phyloP scores from a whole-genome alignment of 768 basidiomycete species.

The Chalciporus pseudorubinellus region DNA sequence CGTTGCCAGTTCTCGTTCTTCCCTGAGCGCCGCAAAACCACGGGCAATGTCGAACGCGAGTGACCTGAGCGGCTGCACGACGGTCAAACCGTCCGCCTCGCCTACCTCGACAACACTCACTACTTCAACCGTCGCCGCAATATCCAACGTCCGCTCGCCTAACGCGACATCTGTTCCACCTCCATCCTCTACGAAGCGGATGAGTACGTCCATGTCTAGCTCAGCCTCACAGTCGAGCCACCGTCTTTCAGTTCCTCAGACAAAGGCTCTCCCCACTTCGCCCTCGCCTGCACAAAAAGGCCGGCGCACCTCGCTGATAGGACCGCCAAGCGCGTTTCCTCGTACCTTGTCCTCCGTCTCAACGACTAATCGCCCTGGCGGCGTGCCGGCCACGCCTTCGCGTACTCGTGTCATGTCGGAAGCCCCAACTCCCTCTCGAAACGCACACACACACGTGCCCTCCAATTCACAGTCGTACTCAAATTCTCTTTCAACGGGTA shows the following conservation, averaged over 20 bases:
- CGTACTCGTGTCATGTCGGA: conserved; percentile 46
- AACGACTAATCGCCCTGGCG: conserved; percentile 12
- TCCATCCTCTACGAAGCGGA: conserved; percentile 35
- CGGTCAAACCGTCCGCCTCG: conserved; percentile 38
- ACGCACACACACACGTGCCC: conserved; percentile 20
- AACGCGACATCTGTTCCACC: conserved; percentile 50
- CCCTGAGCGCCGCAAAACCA: conserved; percentile 47
- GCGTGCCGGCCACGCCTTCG: conserved; percentile 36
- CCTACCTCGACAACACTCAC: conserved; percentile 25
- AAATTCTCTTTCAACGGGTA: conserved; percentile 26
- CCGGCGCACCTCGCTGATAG: conserved; percentile 28
- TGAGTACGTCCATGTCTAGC: conserved; percentile 39
- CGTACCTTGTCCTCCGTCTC: conserved; percentile 18
- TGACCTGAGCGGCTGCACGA: conserved; percentile 47
- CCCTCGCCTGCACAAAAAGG: conserved; percentile 27
- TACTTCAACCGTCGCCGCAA: conserved; percentile 25
- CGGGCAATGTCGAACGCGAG: conserved; percentile 53
- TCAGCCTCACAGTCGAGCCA: conserved; percentile 34
- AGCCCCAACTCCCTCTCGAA: conserved; percentile 30
- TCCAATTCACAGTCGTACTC: conserved; percentile 17
- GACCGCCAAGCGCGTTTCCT: conserved; percentile 28
- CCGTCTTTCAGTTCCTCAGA: conserved; percentile 39
- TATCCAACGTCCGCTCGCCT: conserved; percentile 38
- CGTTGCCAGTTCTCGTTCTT: conserved; percentile 36
- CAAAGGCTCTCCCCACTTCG: conserved; percentile 25